phyloP scores from a whole-genome alignment of 106 monocot genomes.

The Allium fistulosum region DNA sequence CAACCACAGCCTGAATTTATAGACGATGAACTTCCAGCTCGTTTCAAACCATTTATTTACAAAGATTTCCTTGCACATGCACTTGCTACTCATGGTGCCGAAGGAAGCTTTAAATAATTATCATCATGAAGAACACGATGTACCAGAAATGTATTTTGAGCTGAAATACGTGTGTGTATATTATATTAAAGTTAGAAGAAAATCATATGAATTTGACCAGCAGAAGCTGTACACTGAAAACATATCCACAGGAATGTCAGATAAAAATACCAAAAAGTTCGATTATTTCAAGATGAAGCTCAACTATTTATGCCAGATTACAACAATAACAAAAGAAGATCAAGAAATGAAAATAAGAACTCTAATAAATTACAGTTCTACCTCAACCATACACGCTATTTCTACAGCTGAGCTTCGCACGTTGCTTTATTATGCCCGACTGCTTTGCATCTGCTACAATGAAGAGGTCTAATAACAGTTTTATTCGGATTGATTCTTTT shows the following conservation, averaged over 20 bases:
- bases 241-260: too few relatives aligned
- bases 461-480: constrained; percentile 34
- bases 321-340: not conserved
- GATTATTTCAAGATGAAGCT: too few relatives aligned
- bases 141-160: too few relatives aligned
- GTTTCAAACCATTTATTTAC: constrained; percentile 10
- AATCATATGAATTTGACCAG: too few relatives aligned
- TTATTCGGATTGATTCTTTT: constrained; percentile 51
- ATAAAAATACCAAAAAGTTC: too few relatives aligned
- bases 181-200: too few relatives aligned
- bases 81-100: not conserved
- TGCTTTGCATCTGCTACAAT: constrained; percentile 78
- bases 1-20: not conserved
- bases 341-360: not conserved
- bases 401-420: constrained; percentile 48
- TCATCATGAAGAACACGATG: too few relatives aligned
- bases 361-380: too few relatives aligned
- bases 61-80: constrained; percentile 1
- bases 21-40: constrained; percentile 1
- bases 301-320: too few relatives aligned
- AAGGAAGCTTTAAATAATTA: not conserved
- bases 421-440: constrained; percentile 93
- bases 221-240: too few relatives aligned
- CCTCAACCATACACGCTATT: not conserved
- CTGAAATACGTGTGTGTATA: too few relatives aligned